A percentile compares a stretch with the other conserved stretches of the same genome.
These are phyloP conservation scores for Metschnikowia matae DNA, from an alignment of 805 yeast genomes.

Conservation along the genomic window DNA sequence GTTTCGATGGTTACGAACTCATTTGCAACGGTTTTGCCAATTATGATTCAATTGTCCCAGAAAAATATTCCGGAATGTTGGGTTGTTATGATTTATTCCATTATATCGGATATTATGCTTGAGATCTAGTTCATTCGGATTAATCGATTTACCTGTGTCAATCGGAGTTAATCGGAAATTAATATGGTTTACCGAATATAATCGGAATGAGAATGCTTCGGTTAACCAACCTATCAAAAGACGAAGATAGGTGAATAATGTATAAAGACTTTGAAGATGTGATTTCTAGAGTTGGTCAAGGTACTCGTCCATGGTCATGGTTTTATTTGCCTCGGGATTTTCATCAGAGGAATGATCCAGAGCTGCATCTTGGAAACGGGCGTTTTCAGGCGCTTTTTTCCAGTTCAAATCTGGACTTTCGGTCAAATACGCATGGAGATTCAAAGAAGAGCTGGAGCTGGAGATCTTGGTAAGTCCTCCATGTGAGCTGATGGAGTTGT, in stretches of 20 bases:
- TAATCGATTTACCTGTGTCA: too few relatives aligned
- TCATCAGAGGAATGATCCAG: constrained; percentile 1
- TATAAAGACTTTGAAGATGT: not conserved
- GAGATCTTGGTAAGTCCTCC: constrained; percentile 31
- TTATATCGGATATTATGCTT: too few relatives aligned
- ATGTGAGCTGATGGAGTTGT: constrained; percentile 25
- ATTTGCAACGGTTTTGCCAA: not conserved
- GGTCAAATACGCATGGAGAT: constrained; percentile 40
- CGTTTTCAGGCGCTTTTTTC: not conserved
- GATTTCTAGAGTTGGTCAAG: constrained; percentile 4
- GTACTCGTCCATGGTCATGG: constrained; percentile 18
- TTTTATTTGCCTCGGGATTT: constrained; percentile 14
- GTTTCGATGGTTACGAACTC: not conserved
- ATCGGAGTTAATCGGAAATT: too few relatives aligned
- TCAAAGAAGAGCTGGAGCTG: constrained; percentile 38
- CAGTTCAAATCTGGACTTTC: constrained; percentile 23
- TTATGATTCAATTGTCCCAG: too few relatives aligned
- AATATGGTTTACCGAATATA: too few relatives aligned
- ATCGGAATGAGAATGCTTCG: too few relatives aligned
- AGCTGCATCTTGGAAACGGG: not conserved
- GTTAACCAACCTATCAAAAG: too few relatives aligned
- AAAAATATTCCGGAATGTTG: too few relatives aligned
- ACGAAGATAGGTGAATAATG: too few relatives aligned
- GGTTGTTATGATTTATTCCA: too few relatives aligned
- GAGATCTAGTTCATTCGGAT: too few relatives aligned